Evolutionary conservation across 345 rosid genomes (phyloP), one percentile per base, ranked within the genome.

Genomic region (Eucalyptus erythrocorys): DNA sequence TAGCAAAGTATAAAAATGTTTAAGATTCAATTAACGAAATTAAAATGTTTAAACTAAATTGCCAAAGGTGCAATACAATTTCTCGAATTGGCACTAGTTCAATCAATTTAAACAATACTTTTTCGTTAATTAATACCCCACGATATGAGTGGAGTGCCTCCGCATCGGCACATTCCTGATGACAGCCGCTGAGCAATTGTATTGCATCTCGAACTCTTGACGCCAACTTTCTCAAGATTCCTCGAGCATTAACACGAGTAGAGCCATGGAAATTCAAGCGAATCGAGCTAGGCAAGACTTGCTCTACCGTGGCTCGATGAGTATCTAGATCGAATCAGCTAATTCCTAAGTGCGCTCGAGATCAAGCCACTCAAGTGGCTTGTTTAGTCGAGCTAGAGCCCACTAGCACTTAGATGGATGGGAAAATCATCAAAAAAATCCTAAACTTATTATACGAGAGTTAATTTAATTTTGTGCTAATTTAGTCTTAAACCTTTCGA

Each of bases 11-110:
- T 51, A 51, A 51, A 61, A 27, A 59, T 0, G 17, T 27, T 59
- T 27, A 59, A 13, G 3, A 59, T 13, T 27, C 0, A 59, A 59
- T 0, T 3, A 0, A 0, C 0, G 2, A 59, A 27, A 0, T 59
- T 27, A 13, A 3, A 59, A 27, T 1, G 7, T 59, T 61, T 61
- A 61, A 0, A 17, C 0, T 51, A 17, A 51, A 51, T 51, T 51
- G 0, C 7, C 19, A 17, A 50, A 3, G 1, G 3, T 19, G 4
- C 1, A 17, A 51, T 51, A 19, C 10, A 51, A 51, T 51, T 51
- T 51, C 10, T 51, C 57, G 2, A 0, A 21, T 51, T 21, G 57
- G 26, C 57, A 51, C 26, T 19, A 21, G 10, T 21, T 10, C 26
- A 51, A 51, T 51, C 57, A 51, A 51, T 51, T 21, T 7, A 21